Base-by-base conservation (phyloP, 2,329 filamentous ascomycete genomes). In the Dryadomyces sulphureus region DNA sequence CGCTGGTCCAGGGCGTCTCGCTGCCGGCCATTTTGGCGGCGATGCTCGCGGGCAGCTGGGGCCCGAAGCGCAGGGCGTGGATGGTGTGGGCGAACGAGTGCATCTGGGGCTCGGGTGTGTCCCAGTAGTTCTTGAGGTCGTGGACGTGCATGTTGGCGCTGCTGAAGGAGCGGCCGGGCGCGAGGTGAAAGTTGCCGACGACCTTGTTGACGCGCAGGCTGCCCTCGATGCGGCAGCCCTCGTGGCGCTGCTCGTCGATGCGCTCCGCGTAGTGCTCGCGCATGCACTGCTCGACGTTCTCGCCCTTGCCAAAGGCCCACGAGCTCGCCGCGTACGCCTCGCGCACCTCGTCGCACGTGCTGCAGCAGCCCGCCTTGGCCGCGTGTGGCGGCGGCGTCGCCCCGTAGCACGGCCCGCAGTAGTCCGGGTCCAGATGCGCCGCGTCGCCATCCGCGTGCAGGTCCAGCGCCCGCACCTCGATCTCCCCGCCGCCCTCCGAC, bases 141-240 rank as follows among this genome's bases (percentile, higher is more conserved):
- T 98, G 92, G 19, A 95, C 86, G 66, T 98, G 92, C 77, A 96
- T 83, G 67, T 94, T 94, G 54, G 87, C 88, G 59, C 85, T 94
- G 63, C 84, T 94, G 74, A 96, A 96, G 62, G 83, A 90, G 65
- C 90, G 86, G 56, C 92, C 92, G 1, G 92, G 92, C 1, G 93
- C 92, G 56, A 98, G 83, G 65, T 98, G 92, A 74, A 98, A 98
- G 69, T 98, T 98, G 47, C 92, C 92, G 46, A 98, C 76, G 22
- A 98, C 92, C 68, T 98, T 98, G 73, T 98, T 98, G 54, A 98
- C 93, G 41, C 86, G 84, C 55, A 98, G 76, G 35, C 79, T 78
- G 49, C 92, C 92, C 62, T 95, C 88, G 53, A 98, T 84, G 43
- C 92, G 85, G 66, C 92, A 98, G 49, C 92, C 92, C 66, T 98